phyloP scores from a whole-genome alignment of 106 monocot genomes.

The Gastrodia elata region DNA sequence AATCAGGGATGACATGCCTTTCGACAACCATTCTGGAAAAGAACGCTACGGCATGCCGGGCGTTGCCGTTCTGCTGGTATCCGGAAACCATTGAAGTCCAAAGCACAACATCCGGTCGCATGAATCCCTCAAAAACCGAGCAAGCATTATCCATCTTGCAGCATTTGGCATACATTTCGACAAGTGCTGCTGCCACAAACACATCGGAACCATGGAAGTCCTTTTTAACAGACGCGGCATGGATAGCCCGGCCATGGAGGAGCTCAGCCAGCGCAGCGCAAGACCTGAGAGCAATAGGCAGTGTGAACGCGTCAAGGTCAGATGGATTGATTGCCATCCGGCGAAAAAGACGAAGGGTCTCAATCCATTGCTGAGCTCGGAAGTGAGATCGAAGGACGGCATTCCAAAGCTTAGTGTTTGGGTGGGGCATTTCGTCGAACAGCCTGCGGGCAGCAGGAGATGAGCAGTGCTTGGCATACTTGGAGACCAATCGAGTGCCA shows the following conservation, averaged over 20 bases:
- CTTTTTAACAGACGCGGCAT: constrained; percentile 19
- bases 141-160: constrained; percentile 39
- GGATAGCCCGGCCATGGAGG: constrained; percentile 28
- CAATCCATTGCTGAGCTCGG: constrained; percentile 30
- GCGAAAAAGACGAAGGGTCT: constrained; percentile 7
- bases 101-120: constrained; percentile 42
- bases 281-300: constrained; percentile 40
- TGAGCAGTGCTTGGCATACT: constrained; percentile 9
- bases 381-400: constrained; percentile 40
- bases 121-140: constrained; percentile 34
- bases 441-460: constrained; percentile 18
- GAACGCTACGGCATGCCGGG: constrained; percentile 28
- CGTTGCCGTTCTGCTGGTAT: constrained; percentile 36
- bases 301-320: constrained; percentile 29
- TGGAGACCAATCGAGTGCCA: constrained; percentile 10
- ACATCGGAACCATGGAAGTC: constrained; percentile 15
- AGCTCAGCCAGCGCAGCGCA: constrained; percentile 16
- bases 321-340: constrained; percentile 11
- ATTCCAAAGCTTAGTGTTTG: constrained; percentile 41
- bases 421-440: constrained; percentile 40
- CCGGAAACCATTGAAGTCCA: constrained; percentile 54
- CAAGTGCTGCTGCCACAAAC: constrained; percentile 47
- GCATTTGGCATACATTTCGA: constrained; percentile 44
- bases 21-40: constrained; percentile 34
- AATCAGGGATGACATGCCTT: constrained; percentile 24